These are phyloP conservation scores for Solanum piurae DNA, from an alignment of 257 asterid species.

Conservation along the genomic window DNA sequence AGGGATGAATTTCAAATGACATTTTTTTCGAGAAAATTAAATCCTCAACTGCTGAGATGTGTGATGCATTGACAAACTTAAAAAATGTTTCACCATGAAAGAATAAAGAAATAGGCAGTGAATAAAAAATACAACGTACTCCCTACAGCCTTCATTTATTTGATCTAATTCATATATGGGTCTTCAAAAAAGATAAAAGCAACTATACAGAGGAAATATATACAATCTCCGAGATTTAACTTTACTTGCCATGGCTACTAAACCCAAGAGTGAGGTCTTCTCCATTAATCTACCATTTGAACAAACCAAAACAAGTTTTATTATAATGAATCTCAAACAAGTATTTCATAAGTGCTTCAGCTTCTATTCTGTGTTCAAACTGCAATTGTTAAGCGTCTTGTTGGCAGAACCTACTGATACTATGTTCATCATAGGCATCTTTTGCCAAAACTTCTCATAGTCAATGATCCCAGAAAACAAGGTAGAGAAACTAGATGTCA, in stretches of 20 bases:
- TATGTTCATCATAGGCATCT: background rate
- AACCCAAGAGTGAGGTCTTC: background rate
- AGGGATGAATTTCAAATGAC: background rate
- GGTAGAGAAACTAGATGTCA: background rate
- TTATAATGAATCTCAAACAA: background rate
- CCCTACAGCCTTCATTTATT: background rate
- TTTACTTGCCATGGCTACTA: background rate
- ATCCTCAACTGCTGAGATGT: conserved; percentile 32
- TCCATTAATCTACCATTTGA: background rate
- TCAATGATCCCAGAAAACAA: background rate
- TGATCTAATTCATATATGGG: background rate
- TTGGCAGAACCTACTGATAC: background rate
- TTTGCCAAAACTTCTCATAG: background rate
- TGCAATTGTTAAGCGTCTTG: background rate
- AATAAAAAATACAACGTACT: background rate
- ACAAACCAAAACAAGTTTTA: background rate
- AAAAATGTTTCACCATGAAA: background rate
- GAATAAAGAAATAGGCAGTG: background rate
- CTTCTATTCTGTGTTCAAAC: background rate
- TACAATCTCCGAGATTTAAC: background rate
- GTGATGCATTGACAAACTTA: background rate
- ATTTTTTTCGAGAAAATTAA: conserved; percentile 8
- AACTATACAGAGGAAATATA: background rate
- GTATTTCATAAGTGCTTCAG: background rate
- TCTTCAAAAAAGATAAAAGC: background rate